phyloP scores from a whole-genome alignment of 1,139 yeast genomes.

The Saccharomyces pastorianus region DNA sequence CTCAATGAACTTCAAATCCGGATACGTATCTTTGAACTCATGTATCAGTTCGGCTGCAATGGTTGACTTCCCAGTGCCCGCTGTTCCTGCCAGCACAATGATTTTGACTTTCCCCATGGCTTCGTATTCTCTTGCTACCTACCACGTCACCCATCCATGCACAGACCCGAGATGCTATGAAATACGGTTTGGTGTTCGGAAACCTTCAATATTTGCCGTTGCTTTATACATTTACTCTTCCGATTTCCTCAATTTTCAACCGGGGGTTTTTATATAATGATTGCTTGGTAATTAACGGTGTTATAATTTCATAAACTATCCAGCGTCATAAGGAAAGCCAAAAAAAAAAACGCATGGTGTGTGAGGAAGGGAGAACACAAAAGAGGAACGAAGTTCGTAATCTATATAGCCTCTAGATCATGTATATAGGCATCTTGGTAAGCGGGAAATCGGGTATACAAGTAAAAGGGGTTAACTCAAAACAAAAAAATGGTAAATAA shows the following conservation, averaged over 20 bases:
- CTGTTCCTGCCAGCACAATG: conserved; percentile 73
- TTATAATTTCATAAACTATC: background rate
- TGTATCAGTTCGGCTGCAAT: conserved; percentile 49
- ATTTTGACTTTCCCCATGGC: conserved; percentile 20
- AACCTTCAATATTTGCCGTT: background rate
- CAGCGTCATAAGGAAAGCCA: background rate
- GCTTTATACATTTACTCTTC: background rate
- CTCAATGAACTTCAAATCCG: conserved; percentile 56
- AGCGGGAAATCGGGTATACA: background rate
- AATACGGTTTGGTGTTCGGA: background rate
- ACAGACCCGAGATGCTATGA: background rate
- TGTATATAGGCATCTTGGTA: background rate
- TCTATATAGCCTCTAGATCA: background rate
- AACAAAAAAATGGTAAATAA: too few relatives aligned
- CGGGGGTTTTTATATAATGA: background rate
- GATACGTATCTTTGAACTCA: conserved; percentile 14
- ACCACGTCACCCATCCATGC: background rate
- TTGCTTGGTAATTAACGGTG: background rate
- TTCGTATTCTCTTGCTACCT: background rate
- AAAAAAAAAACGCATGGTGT: background rate
- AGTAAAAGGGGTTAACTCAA: background rate
- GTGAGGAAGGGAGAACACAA: background rate
- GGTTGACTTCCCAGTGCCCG: conserved; percentile 90
- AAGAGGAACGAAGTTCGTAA: background rate
- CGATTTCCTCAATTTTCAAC: background rate